Conservation (phyloP, 306 rosid genomes). For the Rubus parviflorus region DNA sequence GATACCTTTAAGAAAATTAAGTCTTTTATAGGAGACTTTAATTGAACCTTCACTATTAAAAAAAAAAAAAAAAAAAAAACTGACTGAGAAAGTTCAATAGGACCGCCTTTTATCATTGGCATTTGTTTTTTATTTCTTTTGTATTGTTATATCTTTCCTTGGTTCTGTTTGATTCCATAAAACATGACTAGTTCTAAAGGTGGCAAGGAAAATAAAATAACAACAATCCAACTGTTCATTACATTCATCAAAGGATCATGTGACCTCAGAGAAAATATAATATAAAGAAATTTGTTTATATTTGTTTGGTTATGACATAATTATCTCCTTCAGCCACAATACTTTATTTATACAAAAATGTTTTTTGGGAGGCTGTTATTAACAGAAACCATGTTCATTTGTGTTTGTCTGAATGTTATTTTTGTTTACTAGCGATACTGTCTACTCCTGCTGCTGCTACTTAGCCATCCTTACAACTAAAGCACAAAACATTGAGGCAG, state of each 20-base stretch:
- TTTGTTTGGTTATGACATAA: background rate
- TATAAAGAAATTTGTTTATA: background rate
- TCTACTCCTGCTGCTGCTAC: conserved; percentile 6
- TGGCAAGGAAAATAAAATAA: background rate
- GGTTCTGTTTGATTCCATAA: background rate
- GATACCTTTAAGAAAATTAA: background rate
- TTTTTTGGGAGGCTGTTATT: background rate
- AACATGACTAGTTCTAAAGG: background rate
- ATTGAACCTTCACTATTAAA: background rate
- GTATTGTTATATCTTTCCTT: background rate
- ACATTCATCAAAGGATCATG: background rate
- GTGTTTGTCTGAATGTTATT: background rate
- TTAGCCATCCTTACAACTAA: background rate
- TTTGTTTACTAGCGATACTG: background rate
- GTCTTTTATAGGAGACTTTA: background rate
- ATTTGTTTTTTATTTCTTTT: background rate
- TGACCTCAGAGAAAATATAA: background rate
- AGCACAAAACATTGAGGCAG: background rate
- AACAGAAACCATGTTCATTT: background rate
- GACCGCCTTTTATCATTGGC: conserved; percentile 2
- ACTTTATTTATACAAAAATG: background rate
- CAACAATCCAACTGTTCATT: background rate
- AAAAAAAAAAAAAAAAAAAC: background rate
- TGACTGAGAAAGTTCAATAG: background rate
- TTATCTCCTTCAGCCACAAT: background rate